Conservation (phyloP, 1,139 yeast species). For the Yamadazyma conglobata region DNA sequence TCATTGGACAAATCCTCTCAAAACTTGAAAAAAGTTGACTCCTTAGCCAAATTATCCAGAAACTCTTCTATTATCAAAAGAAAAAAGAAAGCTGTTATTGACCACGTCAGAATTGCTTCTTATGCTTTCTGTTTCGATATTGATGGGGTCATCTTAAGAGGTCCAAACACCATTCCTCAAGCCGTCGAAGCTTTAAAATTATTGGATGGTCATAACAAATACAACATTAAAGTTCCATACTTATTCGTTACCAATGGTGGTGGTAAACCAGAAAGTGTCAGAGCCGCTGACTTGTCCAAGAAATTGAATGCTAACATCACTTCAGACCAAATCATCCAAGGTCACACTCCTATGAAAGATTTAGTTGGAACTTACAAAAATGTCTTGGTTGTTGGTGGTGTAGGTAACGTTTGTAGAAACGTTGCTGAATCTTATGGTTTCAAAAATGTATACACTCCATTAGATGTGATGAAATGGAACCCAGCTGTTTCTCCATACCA, state of each 20-base stretch:
- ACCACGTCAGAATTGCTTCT: conserved; percentile 70
- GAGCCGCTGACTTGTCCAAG: conserved; percentile 65
- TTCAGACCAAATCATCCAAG: conserved; percentile 79
- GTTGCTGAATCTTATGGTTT: conserved; percentile 79
- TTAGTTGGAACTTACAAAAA: conserved; percentile 61
- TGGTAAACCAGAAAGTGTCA: conserved; percentile 70
- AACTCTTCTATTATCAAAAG: conserved; percentile 50
- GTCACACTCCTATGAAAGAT: conserved; percentile 87
- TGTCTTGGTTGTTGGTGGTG: conserved; percentile 82
- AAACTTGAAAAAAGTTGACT: conserved; percentile 47
- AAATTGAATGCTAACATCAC: conserved; percentile 60
- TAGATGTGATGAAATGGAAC: conserved; percentile 79
- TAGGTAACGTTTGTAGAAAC: conserved; percentile 75
- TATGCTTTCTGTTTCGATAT: conserved; percentile 87
- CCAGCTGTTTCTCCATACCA: conserved; percentile 83
- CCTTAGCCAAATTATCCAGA: conserved; percentile 50
- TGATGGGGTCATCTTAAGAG: conserved; percentile 78
- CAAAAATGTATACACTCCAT: conserved; percentile 71
- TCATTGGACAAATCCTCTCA: conserved; percentile 37
- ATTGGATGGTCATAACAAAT: conserved; percentile 73
- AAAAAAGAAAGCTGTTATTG: conserved; percentile 51
- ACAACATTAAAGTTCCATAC: conserved; percentile 78
- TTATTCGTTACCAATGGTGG: conserved; percentile 89
- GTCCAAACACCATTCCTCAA: conserved; percentile 76
- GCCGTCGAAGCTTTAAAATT: conserved; percentile 67